Percentiles rank a stretch among this genome's conserved stretches.
Evolutionary conservation across 345 rosid genomes (phyloP).

Genomic region (thale cress (Arabidopsis thaliana)): TAIR10.1 NC_003070.9:8845501-8846000

Average conservation of each 20-base stretch:
- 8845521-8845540: conserved; percentile 59
- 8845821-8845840: conserved; percentile 82
- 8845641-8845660: conserved; percentile 75
- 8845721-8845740: conserved; percentile 45
- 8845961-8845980: conserved; percentile 61
- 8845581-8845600: conserved; percentile 61
- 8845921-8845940: conserved; percentile 55
- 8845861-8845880: conserved; percentile 65
- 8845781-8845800: conserved; percentile 58
- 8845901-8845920: conserved; percentile 47
- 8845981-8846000: conserved; percentile 61
- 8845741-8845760: conserved; percentile 57
- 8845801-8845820: conserved; percentile 61
- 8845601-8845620: conserved; percentile 57
- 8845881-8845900: conserved; percentile 53
- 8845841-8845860: conserved; percentile 67
- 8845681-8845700: conserved; percentile 40
- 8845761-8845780: conserved; percentile 68
- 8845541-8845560: conserved; percentile 45
- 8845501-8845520: conserved; percentile 82
- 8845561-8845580: conserved; percentile 77
- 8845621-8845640: conserved; percentile 64
- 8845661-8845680: conserved; percentile 52
- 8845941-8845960: conserved; percentile 62
- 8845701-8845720: conserved; percentile 26